Evolutionary conservation across 2,329 filamentous ascomycete species (phyloP), one percentile per base, ranked within the genome.

Genomic region (Colletotrichum limetticola): DNA sequence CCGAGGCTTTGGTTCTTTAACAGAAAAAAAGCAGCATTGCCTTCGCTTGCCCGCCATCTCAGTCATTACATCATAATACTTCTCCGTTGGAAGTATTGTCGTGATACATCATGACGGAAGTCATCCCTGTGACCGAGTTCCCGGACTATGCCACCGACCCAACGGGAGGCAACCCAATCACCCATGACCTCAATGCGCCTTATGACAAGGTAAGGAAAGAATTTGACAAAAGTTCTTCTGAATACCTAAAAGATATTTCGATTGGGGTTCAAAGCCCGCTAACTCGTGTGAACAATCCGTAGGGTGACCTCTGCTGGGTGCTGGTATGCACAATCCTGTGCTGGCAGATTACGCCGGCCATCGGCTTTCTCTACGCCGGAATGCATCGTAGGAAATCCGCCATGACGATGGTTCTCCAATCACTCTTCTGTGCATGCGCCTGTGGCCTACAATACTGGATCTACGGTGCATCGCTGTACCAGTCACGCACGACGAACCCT

Each of bases 361-460:
- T 84, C 66, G 82, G 82, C 26, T 83, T 84, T 68, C 76, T 82
- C 28, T 83, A 84, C 35, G 82, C 82, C 5, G 82, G 82, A 3
- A 82, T 84, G 79, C 81, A 82, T 35, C 79, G 82, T 3, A 76
- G 81, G 30, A 83, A 82, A 71, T 77, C 82, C 0, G 80, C 82
- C 9, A 55, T 87, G 72, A 86, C 85, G 0, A 86, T 87, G 82
- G 79, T 87, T 9, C 80, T 86, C 30, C 85, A 86, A 75, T 86
- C 84, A 0, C 81, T 87, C 1, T 86, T 86, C 76, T 86, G 85
- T 37, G 82, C 84, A 1, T 85, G 80, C 59, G 84, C 83, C 1
- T 82, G 81, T 60, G 85, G 84, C 1, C 84, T 86, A 9, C 85
- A 86, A 64, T 86, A 83, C 76, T 86, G 85, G 85, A 79, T 86